These are phyloP conservation scores for Ceratocystiopsis sp. DNA, from an alignment of 2,329 filamentous ascomycete genomes.

Conservation along the genomic window DNA sequence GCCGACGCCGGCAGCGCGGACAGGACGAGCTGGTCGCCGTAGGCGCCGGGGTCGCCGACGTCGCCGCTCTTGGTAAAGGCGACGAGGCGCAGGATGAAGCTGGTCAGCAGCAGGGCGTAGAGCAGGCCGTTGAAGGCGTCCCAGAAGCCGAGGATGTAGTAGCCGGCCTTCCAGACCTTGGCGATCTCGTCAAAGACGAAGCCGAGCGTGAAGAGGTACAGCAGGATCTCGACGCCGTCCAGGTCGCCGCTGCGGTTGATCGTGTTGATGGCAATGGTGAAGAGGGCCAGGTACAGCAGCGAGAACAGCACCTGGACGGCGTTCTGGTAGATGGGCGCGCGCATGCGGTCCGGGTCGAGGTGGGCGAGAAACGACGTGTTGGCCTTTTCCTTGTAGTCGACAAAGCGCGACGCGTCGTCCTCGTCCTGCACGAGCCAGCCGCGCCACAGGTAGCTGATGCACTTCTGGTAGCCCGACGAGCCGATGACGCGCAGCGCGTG, in stretches of 20 bases:
- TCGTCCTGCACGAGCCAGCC: constrained; percentile 97
- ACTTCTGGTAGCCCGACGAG: constrained; percentile 89
- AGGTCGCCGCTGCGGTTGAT: constrained; percentile 74
- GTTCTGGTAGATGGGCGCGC: constrained; percentile 85
- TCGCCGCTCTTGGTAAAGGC: constrained; percentile 42
- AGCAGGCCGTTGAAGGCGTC: constrained; percentile 82
- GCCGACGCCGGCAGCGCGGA: constrained; percentile 12
- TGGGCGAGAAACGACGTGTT: constrained; percentile 64
- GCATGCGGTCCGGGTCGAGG: constrained; percentile 87
- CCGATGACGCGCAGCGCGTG: constrained; percentile 81
- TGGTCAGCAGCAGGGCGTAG: constrained; percentile 62
- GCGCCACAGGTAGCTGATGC: constrained; percentile 79
- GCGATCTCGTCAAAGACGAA: constrained; percentile 76
- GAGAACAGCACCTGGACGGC: constrained; percentile 73
- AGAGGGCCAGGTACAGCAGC: constrained; percentile 65
- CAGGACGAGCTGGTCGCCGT: too few relatives aligned
- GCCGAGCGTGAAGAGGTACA: constrained; percentile 83
- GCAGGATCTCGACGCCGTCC: constrained; percentile 63
- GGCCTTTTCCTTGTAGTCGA: constrained; percentile 71
- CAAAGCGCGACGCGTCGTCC: constrained; percentile 72
- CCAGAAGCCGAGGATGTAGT: constrained; percentile 89
- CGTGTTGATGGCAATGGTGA: constrained; percentile 84
- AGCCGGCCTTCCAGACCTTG: constrained; percentile 90
- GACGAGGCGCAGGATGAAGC: constrained; percentile 62
- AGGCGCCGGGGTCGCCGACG: too few relatives aligned